Conservation (phyloP, 2,329 filamentous ascomycete genomes). For the Colletotrichum costaricense region DNA sequence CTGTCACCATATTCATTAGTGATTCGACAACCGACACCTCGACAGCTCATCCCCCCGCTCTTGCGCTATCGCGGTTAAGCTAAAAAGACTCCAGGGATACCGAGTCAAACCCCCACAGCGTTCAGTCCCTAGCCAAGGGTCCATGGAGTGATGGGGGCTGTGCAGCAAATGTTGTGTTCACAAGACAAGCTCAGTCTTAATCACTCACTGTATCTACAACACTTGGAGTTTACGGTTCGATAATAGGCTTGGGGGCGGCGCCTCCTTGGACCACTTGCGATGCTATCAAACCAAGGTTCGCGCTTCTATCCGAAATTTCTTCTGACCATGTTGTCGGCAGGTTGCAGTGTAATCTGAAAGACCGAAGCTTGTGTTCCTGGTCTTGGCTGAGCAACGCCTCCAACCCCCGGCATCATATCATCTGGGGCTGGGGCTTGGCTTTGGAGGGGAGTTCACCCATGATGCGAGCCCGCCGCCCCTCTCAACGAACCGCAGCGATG, state of each 20-base stretch:
- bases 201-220: constrained; percentile 30
- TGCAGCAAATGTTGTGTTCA: constrained; percentile 21
- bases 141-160: constrained; percentile 24
- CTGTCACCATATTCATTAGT: neutral
- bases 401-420: neutral
- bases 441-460: neutral
- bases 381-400: constrained; percentile 20
- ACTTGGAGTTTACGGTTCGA: constrained; percentile 13
- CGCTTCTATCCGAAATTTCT: constrained; percentile 8
- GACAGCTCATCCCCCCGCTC: constrained; percentile 16
- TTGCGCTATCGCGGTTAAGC: constrained; percentile 19
- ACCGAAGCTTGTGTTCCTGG: constrained; percentile 1
- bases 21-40: constrained; percentile 4
- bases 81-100: constrained; percentile 6
- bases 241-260: constrained; percentile 7
- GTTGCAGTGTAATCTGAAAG: neutral
- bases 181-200: neutral
- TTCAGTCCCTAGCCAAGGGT: neutral
- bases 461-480: constrained; percentile 16
- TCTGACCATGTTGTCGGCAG: neutral
- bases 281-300: neutral
- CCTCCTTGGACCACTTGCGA: constrained; percentile 13
- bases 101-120: constrained; percentile 8
- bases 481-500: constrained; percentile 10
- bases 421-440: constrained; percentile 10